phyloP scores from a whole-genome alignment of 2,329 filamentous ascomycete species.

The Aureobasidium pullulans region DNA sequence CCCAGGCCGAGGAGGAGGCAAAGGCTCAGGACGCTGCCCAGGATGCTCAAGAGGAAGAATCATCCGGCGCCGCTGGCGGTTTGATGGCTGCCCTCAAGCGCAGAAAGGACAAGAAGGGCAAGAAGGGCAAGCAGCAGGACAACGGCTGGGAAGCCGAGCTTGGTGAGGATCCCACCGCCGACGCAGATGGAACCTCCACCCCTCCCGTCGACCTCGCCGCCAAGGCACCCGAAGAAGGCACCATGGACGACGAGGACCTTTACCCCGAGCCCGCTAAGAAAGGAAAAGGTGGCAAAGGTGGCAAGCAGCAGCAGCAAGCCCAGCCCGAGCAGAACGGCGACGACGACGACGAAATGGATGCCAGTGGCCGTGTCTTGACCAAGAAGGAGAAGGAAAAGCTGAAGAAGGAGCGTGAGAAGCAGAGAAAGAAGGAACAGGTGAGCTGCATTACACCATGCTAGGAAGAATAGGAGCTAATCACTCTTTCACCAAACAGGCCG shows the following conservation, averaged over 20 bases:
- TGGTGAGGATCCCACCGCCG: slow-evolving; percentile 48
- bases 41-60: slow-evolving; percentile 43
- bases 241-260: slow-evolving; percentile 61
- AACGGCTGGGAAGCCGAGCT: slow-evolving; percentile 67
- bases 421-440: slow-evolving; percentile 96
- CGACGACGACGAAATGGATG: slow-evolving; percentile 47
- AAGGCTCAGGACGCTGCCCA: slow-evolving; percentile 39
- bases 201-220: slow-evolving; percentile 40
- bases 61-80: slow-evolving; percentile 41
- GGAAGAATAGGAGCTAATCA: neutral
- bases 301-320: slow-evolving; percentile 30
- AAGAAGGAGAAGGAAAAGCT: slow-evolving; percentile 98
- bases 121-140: slow-evolving; percentile 71
- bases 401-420: slow-evolving; percentile 98
- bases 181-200: slow-evolving; percentile 32
- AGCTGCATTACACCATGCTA: slow-evolving; percentile 19
- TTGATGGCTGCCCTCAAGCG: slow-evolving; percentile 43
- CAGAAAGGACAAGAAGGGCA: slow-evolving; percentile 71
- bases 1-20: slow-evolving; percentile 39
- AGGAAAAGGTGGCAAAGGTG: slow-evolving; percentile 48
- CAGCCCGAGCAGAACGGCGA: slow-evolving; percentile 39
- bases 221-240: slow-evolving; percentile 75
- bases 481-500: slow-evolving; percentile 38
- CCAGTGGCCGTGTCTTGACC: slow-evolving; percentile 67
- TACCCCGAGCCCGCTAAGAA: slow-evolving; percentile 72